Evolutionary conservation across 2,329 filamentous ascomycete species (phyloP).

Genomic region (Dendryphion nanum): DNA sequence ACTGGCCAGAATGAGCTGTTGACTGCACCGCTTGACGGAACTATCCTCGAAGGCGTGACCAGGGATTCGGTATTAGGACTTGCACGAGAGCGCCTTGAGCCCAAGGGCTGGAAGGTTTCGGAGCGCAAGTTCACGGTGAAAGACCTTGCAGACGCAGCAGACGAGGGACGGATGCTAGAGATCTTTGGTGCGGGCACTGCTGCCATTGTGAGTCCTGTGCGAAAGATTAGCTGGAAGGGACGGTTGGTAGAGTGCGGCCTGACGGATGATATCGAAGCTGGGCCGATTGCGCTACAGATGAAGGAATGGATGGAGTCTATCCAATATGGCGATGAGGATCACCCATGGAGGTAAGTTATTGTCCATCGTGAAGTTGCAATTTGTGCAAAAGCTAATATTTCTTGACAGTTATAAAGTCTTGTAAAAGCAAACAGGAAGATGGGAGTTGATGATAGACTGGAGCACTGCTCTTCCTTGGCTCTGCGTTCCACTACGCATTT

Average conservation of each 20-base stretch:
- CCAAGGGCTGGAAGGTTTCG: conserved; percentile 82
- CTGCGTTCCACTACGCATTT: too few relatives aligned
- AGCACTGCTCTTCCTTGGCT: too few relatives aligned
- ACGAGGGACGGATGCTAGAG: conserved; percentile 84
- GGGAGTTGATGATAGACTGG: too few relatives aligned
- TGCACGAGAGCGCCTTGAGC: conserved; percentile 76
- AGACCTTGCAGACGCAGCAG: conserved; percentile 76
- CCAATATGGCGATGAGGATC: conserved; percentile 84
- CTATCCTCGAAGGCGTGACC: conserved; percentile 92
- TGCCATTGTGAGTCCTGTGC: conserved; percentile 86
- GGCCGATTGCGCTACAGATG: conserved; percentile 80
- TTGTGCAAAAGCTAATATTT: background rate
- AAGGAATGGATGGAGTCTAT: conserved; percentile 96
- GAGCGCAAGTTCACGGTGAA: conserved; percentile 93
- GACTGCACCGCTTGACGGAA: conserved; percentile 94
- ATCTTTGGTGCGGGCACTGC: conserved; percentile 93
- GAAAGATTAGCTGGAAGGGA: conserved; percentile 86
- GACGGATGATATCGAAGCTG: conserved; percentile 77
- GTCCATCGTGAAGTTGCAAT: background rate
- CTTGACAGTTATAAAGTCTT: conserved; percentile 1
- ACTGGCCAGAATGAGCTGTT: conserved; percentile 89
- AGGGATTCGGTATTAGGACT: conserved; percentile 86
- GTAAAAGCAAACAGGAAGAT: too few relatives aligned
- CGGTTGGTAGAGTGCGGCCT: conserved; percentile 80
- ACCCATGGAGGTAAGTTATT: conserved; percentile 78